Conservation (phyloP, 2,329 filamentous ascomycete species). For the Geoglossum cookeanum region DNA sequence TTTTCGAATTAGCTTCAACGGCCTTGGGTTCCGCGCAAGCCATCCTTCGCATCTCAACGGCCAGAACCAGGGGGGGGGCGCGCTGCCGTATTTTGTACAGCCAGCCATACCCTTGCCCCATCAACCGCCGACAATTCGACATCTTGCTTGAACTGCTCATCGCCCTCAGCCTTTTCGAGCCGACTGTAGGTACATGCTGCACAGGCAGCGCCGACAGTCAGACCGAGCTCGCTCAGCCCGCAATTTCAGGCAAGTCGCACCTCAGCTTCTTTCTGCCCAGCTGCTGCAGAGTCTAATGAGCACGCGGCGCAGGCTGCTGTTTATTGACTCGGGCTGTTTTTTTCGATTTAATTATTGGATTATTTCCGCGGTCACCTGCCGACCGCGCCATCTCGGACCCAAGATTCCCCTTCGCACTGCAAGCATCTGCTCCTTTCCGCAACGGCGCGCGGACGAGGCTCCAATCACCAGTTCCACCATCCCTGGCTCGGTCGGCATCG, state of each 20-base stretch:
- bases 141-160: no score
- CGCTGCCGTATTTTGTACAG: no score
- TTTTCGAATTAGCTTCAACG: background rate
- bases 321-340: background rate
- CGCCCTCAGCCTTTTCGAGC: no score
- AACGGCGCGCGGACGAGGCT: conserved; percentile 1
- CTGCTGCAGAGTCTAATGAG: background rate
- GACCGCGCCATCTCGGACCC: background rate
- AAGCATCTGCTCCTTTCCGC: background rate
- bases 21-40: background rate
- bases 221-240: no score
- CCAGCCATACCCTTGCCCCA: background rate
- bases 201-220: no score
- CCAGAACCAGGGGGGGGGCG: no score
- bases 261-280: background rate
- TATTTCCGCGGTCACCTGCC: background rate
- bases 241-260: background rate
- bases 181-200: no score
- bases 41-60: no score
- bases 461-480: background rate
- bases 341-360: background rate
- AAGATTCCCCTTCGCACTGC: background rate
- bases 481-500: background rate
- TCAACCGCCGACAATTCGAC: background rate
- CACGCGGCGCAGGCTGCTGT: background rate